phyloP scores from a whole-genome alignment of 2,329 filamentous ascomycete genomes.

The Paraconiothyrium brasiliense region DNA sequence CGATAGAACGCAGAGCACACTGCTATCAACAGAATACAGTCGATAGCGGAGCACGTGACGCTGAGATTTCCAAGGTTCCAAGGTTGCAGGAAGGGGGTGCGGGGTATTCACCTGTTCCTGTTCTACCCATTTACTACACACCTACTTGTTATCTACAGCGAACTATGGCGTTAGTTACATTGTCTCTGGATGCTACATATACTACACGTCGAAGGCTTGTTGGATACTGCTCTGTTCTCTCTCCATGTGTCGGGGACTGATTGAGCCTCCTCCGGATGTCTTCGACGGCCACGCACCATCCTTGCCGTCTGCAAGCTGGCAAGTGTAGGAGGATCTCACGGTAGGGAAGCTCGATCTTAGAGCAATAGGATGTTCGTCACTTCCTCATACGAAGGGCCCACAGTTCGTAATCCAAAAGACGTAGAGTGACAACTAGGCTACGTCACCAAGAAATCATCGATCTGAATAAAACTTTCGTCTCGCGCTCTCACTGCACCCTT shows the following conservation, averaged over 20 bases:
- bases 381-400: constrained; percentile 7
- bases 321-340: neutral
- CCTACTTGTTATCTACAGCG: neutral
- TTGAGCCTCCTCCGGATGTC: neutral
- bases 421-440: constrained; percentile 16
- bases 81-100: neutral
- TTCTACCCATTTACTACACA: neutral
- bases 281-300: neutral
- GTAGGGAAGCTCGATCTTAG: neutral
- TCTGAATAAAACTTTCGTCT: constrained; percentile 12
- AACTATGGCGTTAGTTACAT: neutral
- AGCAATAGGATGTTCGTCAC: neutral
- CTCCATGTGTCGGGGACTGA: too few species aligned
- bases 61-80: too few species aligned
- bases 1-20: neutral
- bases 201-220: neutral
- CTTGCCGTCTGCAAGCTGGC: neutral
- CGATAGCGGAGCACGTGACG: neutral
- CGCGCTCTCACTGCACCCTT: neutral
- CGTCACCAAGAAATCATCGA: constrained; percentile 20
- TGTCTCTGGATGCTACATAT: too few species aligned
- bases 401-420: neutral
- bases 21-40: constrained; percentile 1
- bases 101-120: neutral
- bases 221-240: neutral